phyloP scores from a whole-genome alignment of 345 rosid genomes.

The Trapa incisa region DNA sequence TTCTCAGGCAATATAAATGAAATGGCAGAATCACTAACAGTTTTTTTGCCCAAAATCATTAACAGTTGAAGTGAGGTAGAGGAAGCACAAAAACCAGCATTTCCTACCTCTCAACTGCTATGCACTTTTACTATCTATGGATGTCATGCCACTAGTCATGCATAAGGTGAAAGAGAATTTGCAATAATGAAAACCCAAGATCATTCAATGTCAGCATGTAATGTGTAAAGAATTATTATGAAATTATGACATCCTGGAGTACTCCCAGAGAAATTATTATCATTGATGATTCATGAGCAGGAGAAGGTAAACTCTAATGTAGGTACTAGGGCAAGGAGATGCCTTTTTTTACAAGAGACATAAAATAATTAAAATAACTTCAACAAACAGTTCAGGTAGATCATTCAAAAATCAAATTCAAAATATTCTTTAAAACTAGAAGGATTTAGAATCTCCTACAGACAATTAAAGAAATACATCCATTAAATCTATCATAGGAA shows the following conservation, averaged over 20 bases:
- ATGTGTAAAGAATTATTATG: background rate
- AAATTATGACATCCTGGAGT: constrained; percentile 12
- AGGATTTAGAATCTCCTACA: background rate
- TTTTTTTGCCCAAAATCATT: constrained; percentile 18
- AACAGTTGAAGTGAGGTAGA: constrained; percentile 26
- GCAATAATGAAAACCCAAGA: background rate
- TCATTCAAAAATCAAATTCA: background rate
- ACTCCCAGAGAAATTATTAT: constrained; percentile 8
- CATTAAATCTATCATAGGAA: background rate
- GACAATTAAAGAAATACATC: background rate
- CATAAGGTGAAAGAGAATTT: constrained; percentile 7
- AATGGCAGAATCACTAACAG: constrained; percentile 33
- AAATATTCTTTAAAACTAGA: background rate
- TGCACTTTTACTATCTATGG: constrained; percentile 36
- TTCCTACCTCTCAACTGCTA: constrained; percentile 13
- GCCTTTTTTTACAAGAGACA: background rate
- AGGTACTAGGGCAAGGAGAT: too few species aligned
- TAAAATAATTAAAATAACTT: too few species aligned
- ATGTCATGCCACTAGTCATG: constrained; percentile 10
- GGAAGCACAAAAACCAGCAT: constrained; percentile 42
- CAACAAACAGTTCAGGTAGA: background rate
- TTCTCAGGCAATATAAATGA: constrained; percentile 15
- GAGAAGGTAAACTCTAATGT: background rate
- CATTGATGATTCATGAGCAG: background rate
- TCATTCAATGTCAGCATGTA: background rate